Base-by-base conservation (phyloP, 192 early-diverging fungal genomes). In the Cetraspora pellucida region DNA sequence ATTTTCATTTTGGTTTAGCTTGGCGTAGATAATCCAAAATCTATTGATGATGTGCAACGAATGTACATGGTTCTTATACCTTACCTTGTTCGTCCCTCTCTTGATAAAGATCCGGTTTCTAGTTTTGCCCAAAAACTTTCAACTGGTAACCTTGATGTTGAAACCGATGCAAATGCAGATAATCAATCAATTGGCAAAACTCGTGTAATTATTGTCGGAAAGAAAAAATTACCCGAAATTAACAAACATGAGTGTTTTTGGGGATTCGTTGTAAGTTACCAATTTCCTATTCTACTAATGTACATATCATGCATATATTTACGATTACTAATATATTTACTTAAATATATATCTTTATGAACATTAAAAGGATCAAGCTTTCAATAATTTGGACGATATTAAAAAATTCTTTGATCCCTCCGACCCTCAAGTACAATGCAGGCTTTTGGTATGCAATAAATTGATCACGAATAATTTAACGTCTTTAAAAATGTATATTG, bases 21-120 rank as follows among this genome's bases (percentile, higher is more conserved):
- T 19, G 78, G 69, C 54, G 31, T 11, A 3, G 69, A 74, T 4
- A 30, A 83, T 10, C 75, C 57, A n/a, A 44, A 78, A 16, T 61
- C 19, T 17, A 13, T 61, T 16, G 77, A 85, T 13, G 85, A 85
- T 52, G 83, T 86, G 13, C 83, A 85, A 74, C 66, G 74, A n/a
- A 19, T 82, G 3, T 83, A 82, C 69, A 78, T 86, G 27, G 45
- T 86, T 31, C 73, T 86, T 57, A 78, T 84, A 27, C 85, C 83
- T 10, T 23, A 27, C 25, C 43, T 60, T 69, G 65, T 63, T 43
- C 78, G 64, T 49, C 54, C 13, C 28, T 37, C 52, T 2, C 10
- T 31, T 60, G 68, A 23, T 11, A 46, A 70, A 4, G 25, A 45
- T 27, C 45, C 47, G 0, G 13, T 70, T 13, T n/a, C 16, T 13